phyloP scores from a whole-genome alignment of 345 rosid genomes.

The Barbarea vulgaris region DNA sequence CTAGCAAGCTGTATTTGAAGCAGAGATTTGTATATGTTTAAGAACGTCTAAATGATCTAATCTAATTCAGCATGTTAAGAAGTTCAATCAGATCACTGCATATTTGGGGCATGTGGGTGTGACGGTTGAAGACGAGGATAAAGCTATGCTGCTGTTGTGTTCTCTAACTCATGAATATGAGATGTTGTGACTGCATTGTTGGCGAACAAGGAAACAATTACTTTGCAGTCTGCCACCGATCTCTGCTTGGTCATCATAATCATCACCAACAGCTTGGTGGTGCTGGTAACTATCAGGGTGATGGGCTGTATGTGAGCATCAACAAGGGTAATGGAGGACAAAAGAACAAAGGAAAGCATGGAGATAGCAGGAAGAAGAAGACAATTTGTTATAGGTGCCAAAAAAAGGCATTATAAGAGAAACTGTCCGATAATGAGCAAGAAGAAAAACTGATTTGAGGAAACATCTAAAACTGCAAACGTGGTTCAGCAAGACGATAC shows the following conservation, averaged over 20 bases:
- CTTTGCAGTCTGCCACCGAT: background rate
- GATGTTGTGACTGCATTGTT: background rate
- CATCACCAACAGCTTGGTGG: background rate
- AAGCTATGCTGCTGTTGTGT: background rate
- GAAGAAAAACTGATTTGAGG: accelerated
- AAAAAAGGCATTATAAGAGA: background rate
- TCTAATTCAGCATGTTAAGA: no score
- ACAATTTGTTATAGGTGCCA: background rate
- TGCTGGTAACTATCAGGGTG: background rate
- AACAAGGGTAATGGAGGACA: background rate
- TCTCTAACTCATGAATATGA: background rate
- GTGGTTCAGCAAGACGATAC: background rate
- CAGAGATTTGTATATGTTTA: background rate
- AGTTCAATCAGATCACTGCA: background rate
- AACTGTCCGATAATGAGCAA: background rate
- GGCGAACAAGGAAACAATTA: background rate
- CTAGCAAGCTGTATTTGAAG: background rate
- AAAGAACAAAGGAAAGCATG: background rate
- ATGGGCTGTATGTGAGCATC: background rate
- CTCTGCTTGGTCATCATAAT: background rate
- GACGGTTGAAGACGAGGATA: background rate
- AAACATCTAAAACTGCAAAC: background rate
- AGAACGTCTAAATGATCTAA: background rate
- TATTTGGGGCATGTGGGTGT: background rate
- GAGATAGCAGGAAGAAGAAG: background rate